Evolutionary conservation across 1,139 yeast genomes (phyloP).

Genomic region (Candida sojae): DNA sequence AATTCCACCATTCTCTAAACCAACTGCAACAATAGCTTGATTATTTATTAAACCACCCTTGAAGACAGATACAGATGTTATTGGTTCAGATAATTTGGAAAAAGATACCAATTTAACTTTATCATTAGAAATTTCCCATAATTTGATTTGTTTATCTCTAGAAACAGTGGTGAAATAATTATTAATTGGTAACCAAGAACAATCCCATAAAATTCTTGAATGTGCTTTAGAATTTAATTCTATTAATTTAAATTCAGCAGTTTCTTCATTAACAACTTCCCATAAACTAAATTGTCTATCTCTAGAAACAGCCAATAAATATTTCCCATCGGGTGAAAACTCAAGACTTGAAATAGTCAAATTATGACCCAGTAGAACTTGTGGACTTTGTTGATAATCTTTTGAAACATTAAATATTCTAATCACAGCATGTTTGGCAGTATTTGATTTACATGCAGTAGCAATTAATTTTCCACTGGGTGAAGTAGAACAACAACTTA

Average conservation of each 20-base stretch:
- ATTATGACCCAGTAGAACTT: constrained; percentile 61
- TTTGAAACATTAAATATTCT: constrained; percentile 66
- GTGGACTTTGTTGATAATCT: constrained; percentile 38
- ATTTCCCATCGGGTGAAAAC: constrained; percentile 72
- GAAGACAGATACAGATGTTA: constrained; percentile 71
- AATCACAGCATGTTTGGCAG: constrained; percentile 80
- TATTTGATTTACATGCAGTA: constrained; percentile 90
- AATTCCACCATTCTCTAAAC: constrained; percentile 64
- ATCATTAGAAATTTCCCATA: constrained; percentile 53
- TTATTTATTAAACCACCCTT: constrained; percentile 15
- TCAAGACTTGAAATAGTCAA: constrained; percentile 82
- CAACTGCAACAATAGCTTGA: constrained; percentile 55
- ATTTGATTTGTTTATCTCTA: constrained; percentile 76
- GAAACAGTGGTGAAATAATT: constrained; percentile 75
- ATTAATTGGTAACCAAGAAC: constrained; percentile 63
- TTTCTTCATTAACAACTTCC: constrained; percentile 48
- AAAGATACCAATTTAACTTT: constrained; percentile 28
- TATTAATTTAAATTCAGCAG: constrained; percentile 42
- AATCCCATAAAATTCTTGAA: constrained; percentile 92
- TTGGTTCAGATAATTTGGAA: constrained; percentile 53
- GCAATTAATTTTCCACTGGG: constrained; percentile 70
- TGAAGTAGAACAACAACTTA: constrained; percentile 74
- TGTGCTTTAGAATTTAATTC: constrained; percentile 73
- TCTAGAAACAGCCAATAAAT: constrained; percentile 79
- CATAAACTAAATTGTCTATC: constrained; percentile 87